A percentile compares a stretch with the other conserved stretches of the same genome.
phyloP scores from a whole-genome alignment of 495 filamentous ascomycete genomes.

The Lepidopterella palustris region DNA sequence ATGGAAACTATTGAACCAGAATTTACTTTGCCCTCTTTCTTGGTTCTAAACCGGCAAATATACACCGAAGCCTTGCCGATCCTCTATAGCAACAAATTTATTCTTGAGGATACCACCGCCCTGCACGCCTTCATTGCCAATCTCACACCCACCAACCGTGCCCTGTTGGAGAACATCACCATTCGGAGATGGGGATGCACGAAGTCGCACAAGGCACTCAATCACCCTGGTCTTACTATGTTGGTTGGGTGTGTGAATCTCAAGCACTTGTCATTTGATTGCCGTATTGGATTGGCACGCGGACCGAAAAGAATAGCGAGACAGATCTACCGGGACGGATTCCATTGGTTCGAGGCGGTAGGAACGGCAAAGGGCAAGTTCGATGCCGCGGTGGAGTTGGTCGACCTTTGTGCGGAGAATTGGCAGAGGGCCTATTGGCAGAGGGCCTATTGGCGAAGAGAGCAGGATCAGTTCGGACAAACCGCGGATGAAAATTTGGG shows the following conservation, averaged over 20 bases:
- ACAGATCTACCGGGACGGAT: slow-evolving; percentile 29
- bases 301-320: slow-evolving; percentile 17
- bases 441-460: not conserved
- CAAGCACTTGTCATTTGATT: slow-evolving; percentile 19
- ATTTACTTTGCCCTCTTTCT: slow-evolving; percentile 23
- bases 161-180: slow-evolving; percentile 21
- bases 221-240: slow-evolving; percentile 24
- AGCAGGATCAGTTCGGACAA: not conserved
- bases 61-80: slow-evolving; percentile 25
- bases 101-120: slow-evolving; percentile 27
- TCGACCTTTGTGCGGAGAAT: slow-evolving; percentile 17
- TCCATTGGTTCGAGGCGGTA: slow-evolving; percentile 31
- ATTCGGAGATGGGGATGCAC: slow-evolving; percentile 17
- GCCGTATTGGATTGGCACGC: slow-evolving; percentile 6
- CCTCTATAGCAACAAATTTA: slow-evolving; percentile 29
- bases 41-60: slow-evolving; percentile 32
- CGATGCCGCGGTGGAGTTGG: slow-evolving; percentile 27
- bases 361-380: slow-evolving; percentile 19
- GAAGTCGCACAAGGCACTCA: slow-evolving; percentile 25
- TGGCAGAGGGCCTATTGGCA: not conserved
- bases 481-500: slow-evolving; percentile 2
- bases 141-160: slow-evolving; percentile 24
- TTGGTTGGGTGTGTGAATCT: slow-evolving; percentile 28
- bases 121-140: slow-evolving; percentile 29
- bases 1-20: not conserved